phyloP scores from a whole-genome alignment of 2,329 filamentous ascomycete genomes.

The Aureobasidium sp. region DNA sequence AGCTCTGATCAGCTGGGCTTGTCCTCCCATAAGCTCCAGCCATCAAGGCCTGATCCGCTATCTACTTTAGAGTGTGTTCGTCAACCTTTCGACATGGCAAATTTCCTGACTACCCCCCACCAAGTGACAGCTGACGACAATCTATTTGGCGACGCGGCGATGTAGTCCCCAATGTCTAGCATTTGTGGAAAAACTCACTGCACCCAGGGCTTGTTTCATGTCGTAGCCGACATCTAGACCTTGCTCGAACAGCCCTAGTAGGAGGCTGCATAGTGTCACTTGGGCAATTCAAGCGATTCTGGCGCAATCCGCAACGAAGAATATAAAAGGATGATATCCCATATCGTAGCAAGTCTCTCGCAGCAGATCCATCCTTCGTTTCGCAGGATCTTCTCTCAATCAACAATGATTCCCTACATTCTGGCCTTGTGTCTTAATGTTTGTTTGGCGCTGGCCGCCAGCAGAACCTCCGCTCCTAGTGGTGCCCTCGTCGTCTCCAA shows the following conservation, averaged over 20 bases:
- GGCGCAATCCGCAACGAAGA: background rate
- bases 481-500: constrained; percentile 43
- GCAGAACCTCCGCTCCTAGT: constrained; percentile 38
- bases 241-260: background rate
- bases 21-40: background rate
- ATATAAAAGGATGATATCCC: background rate
- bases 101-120: background rate
- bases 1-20: background rate
- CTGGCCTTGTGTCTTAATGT: constrained; percentile 14
- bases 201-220: background rate
- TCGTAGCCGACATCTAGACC: background rate
- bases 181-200: constrained; percentile 1
- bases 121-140: background rate
- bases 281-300: no score
- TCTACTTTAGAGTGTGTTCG: background rate
- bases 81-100: background rate
- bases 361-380: background rate
- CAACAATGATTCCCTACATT: background rate
- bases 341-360: background rate
- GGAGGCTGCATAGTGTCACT: accelerated
- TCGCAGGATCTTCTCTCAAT: background rate
- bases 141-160: background rate
- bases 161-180: background rate
- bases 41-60: background rate
- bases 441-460: constrained; percentile 20